Conservation (phyloP, 1,284 basidiomycete species). For the Ceratobasidium sp. region DNA sequence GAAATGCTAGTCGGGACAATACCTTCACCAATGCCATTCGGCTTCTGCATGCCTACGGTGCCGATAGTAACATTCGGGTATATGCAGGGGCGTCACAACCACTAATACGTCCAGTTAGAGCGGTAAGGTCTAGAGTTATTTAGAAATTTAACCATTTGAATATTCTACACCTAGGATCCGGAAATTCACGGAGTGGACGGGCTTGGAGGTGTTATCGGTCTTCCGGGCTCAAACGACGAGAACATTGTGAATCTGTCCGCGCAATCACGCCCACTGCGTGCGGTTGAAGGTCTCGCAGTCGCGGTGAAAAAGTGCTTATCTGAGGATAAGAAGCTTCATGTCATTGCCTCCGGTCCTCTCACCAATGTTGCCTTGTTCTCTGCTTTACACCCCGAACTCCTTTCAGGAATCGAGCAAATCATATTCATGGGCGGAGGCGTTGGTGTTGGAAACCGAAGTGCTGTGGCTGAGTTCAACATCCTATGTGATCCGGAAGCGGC, state of each 20-base stretch:
- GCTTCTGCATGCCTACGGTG: constrained; percentile 78
- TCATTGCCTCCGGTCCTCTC: constrained; percentile 84
- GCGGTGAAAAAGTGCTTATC: constrained; percentile 60
- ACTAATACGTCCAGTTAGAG: constrained; percentile 66
- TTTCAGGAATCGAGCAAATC: constrained; percentile 78
- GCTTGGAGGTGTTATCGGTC: constrained; percentile 82
- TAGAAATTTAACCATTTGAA: constrained; percentile 17
- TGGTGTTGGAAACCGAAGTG: constrained; percentile 83
- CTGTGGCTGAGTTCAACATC: constrained; percentile 86
- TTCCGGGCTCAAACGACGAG: constrained; percentile 64
- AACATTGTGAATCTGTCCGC: constrained; percentile 66
- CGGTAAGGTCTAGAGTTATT: constrained; percentile 58
- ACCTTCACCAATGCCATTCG: constrained; percentile 80
- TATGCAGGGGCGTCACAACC: constrained; percentile 78
- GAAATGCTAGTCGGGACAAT: constrained; percentile 74
- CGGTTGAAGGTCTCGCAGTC: constrained; percentile 75
- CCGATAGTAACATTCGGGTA: constrained; percentile 68
- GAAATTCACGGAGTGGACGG: constrained; percentile 86
- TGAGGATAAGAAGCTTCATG: constrained; percentile 63
- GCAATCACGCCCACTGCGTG: constrained; percentile 58
- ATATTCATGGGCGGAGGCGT: constrained; percentile 90
- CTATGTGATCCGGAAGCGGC: constrained; percentile 83
- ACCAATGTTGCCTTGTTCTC: constrained; percentile 88
- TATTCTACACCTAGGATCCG: constrained; percentile 55
- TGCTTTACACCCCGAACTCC: constrained; percentile 75